A percentile compares a stretch with the other conserved stretches of the same genome.
Evolutionary conservation across 345 rosid genomes (phyloP).

Genomic region (Melaleuca quinquenervia): DNA sequence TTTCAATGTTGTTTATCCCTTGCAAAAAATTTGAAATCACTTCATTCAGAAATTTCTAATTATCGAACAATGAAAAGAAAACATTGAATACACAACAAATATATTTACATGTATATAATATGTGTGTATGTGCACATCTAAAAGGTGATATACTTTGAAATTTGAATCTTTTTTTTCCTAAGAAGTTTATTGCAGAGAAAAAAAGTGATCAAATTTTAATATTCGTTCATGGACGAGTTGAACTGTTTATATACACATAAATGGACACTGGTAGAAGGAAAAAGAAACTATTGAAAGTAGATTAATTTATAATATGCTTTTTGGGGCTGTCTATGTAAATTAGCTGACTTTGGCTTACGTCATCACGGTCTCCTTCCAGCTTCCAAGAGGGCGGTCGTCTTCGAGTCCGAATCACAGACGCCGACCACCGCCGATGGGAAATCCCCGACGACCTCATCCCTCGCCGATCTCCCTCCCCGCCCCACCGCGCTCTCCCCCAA

Average conservation of each 20-base stretch:
- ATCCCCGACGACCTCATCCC: constrained; percentile 41
- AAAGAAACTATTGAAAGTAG: no score
- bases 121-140: no score
- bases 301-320: no score
- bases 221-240: no score
- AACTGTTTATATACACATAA: no score
- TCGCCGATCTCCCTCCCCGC: constrained; percentile 4
- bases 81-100: no score
- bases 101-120: no score
- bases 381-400: constrained; percentile 40
- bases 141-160: not conserved
- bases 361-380: constrained; percentile 7
- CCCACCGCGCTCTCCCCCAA: not conserved
- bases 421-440: constrained; percentile 43
- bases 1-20: no score
- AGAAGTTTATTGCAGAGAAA: not conserved
- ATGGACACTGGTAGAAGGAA: not conserved
- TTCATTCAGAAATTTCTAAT: not conserved
- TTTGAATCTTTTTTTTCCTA: not conserved
- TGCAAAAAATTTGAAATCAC: no score
- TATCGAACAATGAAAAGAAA: no score
- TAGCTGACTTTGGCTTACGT: not conserved
- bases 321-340: no score
- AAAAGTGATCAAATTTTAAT: not conserved
- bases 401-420: constrained; percentile 41